Evolutionary conservation across 2,329 filamentous ascomycete genomes (phyloP), one percentile per base, ranked within the genome.

Genomic region (Hypoxylon sp.): DNA sequence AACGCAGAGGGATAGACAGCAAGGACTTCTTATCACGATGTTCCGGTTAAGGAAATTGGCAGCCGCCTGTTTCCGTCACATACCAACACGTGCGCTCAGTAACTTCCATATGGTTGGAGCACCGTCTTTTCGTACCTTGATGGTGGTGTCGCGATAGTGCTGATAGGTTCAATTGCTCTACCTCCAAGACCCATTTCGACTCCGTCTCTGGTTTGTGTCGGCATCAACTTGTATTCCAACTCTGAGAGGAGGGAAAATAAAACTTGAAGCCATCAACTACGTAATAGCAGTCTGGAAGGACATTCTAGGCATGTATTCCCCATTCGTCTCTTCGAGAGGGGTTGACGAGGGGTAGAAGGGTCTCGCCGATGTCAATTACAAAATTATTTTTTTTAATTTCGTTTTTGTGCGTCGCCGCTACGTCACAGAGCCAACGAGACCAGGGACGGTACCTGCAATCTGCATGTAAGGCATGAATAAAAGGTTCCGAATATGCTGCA

Each of bases 401-500:
- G 37, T 58, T 70, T 71, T 74, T 74, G 74, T 76, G 73, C 73
- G 74, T 63, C 64, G 72, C 50, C 65, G 61, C 64, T 74, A 76
- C 72, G 71, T 74, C 72, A 76, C 68, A 44, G 50, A 53, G 53
- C 37, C 46, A 63, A 61, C 57, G 47, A 59, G 54, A 65, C 63
- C 61, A 57, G 53, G 69, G 56, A 33, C 61, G 37, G 57, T 62
- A 67, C 57, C 68, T 67, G 70, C 68, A 60, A 65, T 68, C 67
- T 73, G 71, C 70, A 76, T 72, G 67, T 71, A 72, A 74, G 70
- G 72, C 70, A 71, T 73, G 71, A 70, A 72, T 31, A 61, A 71
- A 63, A 65, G 65, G 66, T 60, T 70, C 69, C 71, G 72, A 74
- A 71, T 71, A 70, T 66, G 52, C 66, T 74, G 70, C 69, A 62